Conservation (phyloP, 73 alveolate genomes). For the Breviolum minutum region DNA sequence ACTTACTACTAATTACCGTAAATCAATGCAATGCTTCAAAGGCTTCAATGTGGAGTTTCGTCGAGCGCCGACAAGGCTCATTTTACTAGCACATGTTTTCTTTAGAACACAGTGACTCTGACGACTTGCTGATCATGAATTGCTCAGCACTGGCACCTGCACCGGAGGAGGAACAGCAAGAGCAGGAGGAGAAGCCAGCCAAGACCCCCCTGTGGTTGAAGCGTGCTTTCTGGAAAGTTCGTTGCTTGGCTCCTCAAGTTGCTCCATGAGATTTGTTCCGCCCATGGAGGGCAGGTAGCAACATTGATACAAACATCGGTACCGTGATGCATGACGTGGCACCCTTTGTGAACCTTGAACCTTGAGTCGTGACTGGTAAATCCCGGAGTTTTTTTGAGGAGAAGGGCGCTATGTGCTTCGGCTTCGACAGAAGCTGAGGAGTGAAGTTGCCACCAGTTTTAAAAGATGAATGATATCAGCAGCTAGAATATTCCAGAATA, state of each 20-base stretch:
- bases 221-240: constrained; percentile 5
- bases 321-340: not conserved
- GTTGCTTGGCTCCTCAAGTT: too few species aligned
- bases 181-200: not conserved
- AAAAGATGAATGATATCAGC: too few species aligned
- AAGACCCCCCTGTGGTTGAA: not conserved
- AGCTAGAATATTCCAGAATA: too few species aligned
- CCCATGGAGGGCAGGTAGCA: too few species aligned
- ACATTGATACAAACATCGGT: too few species aligned
- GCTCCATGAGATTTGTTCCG: too few species aligned
- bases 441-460: not conserved
- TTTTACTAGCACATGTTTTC: too few species aligned
- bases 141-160: too few species aligned
- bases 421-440: constrained; percentile 37
- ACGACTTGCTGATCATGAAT: too few species aligned
- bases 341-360: not conserved
- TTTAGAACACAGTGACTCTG: too few species aligned
- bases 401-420: constrained; percentile 11
- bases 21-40: not conserved
- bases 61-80: too few species aligned
- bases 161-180: not conserved
- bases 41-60: not conserved
- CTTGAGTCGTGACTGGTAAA: not conserved
- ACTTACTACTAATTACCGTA: not conserved
- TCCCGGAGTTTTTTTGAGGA: not conserved